Evolutionary conservation across 2,329 filamentous ascomycete species (phyloP), one percentile per base, ranked within the genome.

Genomic region (Verticillium tricorpus): DNA sequence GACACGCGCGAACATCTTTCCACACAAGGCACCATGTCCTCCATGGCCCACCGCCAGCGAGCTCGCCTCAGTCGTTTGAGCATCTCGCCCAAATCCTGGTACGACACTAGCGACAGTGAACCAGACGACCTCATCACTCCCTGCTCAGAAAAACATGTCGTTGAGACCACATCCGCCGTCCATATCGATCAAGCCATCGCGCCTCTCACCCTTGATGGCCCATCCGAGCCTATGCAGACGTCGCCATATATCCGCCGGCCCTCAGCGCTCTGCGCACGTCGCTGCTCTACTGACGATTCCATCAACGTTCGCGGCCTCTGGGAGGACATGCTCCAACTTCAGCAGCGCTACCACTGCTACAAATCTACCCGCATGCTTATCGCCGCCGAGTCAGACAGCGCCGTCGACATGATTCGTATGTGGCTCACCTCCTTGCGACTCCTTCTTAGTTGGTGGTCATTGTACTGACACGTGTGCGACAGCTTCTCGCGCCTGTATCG

Each of bases 401-500:
- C 61, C 9, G 60, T 35, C 40, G 63, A 61, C 35, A 65, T 66
- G 64, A 66, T 65, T 60, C 64, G 64, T 66, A 63, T 1, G 64
- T 61, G 40, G 14, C 1, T 19, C 5, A 11, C 11, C 3, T 11
- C 2, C 5, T 28, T 4, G 15, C 5, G 15, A 45, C 8, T 40
- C 8, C 2, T 9, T 32, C 9, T 17, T 17, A 7, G 9, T n/a
- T 2, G 0, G 3, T 15, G 15, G 7, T 7, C n/a, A 8, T 25
- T 4, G 1, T 12, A 7, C 15, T 40, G 12, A 28, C 22, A 56
- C 60, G 59, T 31, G 56, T 28, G 11, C 7, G 12, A 25, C 28
- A 69, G 67, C 67, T 25, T 68, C 67, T 2, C 63, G 63, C 1
- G 66, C 66, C 17, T 68, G 66, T 58, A 66, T 69, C 17, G 64